Evolutionary conservation across 176 grass and related monocot genomes (phyloP), one percentile per base, ranked within the genome.

Genomic region (Aegilops bicornis): DNA sequence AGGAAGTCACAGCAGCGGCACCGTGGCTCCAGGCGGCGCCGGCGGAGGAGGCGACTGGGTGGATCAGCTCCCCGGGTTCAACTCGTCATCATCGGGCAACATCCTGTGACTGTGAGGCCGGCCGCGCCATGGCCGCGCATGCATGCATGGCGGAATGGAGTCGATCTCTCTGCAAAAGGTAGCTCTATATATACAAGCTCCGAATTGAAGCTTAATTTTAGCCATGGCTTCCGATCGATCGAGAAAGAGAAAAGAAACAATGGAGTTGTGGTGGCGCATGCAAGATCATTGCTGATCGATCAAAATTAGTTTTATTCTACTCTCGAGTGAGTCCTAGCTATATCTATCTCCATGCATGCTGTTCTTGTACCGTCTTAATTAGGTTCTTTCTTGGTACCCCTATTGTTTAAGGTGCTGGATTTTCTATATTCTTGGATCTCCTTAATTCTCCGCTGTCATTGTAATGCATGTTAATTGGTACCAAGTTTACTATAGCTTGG

Each of bases 121-220:
- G 16, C 50, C 50, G 50, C 31, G 40, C 42, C 42, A 70, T 25
- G 39, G 29, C 29, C 74, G 45, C 73, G 73, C 45, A 31, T 30
- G 50, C 66, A 59, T 65, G 73, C 64, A 66, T 56, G 76, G 68
- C 10, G 23, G 56, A 89, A 22, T 59, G 56, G 20, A 22, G 56
- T 22, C 45, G 31, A 67, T 70, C 70, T 84, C 66, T 20, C 67
- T 71, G 14, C 58, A 69, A 54, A 81, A 89, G 89, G 80, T 91
- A 91, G 89, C 76, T 32, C 82, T 86, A 76, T 76, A 58, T 58
- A 76, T 76, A 84, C 73, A 76, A 87, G 82, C 87, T 78, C 88
- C 77, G 89, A 90, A 94, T 87, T 80, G 89, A 92, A 92, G 87
- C 94, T 92, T 92, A 84, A 87, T 96, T 91, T 95, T 93, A 87